A percentile compares a stretch with the other conserved stretches of the same genome.
phyloP scores from a whole-genome alignment of 345 rosid species.

The Linum tenue region DNA sequence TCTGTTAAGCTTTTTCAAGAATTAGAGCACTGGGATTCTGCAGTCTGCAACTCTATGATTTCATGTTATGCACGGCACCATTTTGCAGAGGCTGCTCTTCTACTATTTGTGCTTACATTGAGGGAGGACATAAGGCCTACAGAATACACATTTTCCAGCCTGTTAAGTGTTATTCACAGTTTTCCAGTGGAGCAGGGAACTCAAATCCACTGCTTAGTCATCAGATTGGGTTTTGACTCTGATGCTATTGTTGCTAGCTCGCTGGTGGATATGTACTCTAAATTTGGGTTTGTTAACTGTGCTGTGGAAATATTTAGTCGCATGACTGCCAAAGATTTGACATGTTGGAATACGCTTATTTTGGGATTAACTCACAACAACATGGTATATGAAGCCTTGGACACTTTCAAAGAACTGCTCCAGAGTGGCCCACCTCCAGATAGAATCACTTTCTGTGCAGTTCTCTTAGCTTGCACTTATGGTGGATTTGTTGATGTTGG shows the following conservation, averaged over 20 bases:
- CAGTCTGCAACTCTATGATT: conserved; percentile 48
- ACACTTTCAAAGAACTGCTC: conserved; percentile 33
- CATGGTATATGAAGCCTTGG: conserved; percentile 34
- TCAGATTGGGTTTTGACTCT: conserved; percentile 45
- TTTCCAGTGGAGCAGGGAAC: conserved; percentile 39
- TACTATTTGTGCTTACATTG: conserved; percentile 28
- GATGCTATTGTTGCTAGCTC: conserved; percentile 52
- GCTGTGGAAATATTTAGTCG: conserved; percentile 37
- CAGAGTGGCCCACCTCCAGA: conserved; percentile 36
- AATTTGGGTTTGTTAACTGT: conserved; percentile 38
- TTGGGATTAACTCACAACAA: conserved; percentile 45
- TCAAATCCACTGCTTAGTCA: conserved; percentile 53
- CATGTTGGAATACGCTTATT: conserved; percentile 63
- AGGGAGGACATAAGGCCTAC: conserved; percentile 42
- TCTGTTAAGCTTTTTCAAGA: conserved; percentile 50
- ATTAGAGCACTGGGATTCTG: conserved; percentile 40
- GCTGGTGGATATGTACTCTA: conserved; percentile 53
- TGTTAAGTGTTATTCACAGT: conserved; percentile 36
- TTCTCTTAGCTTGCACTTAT: conserved; percentile 52
- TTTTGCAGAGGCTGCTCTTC: conserved; percentile 41
- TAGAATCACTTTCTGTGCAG: conserved; percentile 44
- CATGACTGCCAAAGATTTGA: conserved; percentile 40
- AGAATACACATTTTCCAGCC: conserved; percentile 47
- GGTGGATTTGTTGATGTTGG: conserved; percentile 45
- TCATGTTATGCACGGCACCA: conserved; percentile 48